A percentile compares a stretch with the other conserved stretches of the same genome.
phyloP scores from a whole-genome alignment of 495 filamentous ascomycete genomes.

The Hypoxylon subgilvum region DNA sequence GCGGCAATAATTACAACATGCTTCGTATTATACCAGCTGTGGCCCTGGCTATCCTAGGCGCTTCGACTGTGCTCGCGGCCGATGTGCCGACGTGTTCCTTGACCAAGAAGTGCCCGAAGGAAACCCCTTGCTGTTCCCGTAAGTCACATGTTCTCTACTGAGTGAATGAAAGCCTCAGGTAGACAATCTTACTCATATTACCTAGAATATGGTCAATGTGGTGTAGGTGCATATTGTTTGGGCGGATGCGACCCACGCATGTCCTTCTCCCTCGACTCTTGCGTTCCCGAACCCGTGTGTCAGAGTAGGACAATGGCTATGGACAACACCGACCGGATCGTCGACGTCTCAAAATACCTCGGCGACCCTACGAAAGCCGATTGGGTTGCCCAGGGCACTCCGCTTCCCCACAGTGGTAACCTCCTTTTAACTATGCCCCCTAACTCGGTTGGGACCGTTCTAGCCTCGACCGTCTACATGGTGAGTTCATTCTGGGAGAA shows the following conservation, averaged over 20 bases:
- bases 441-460: conserved; percentile 81
- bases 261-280: conserved; percentile 82
- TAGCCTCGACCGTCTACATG: conserved; percentile 87
- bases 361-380: conserved; percentile 78
- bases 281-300: conserved; percentile 85
- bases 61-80: conserved; percentile 46
- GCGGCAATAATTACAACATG: conserved; percentile 36
- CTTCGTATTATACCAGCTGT: conserved; percentile 44
- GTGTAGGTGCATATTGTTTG: conserved; percentile 92
- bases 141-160: conserved; percentile 42
- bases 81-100: conserved; percentile 43
- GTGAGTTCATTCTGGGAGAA: no score
- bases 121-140: conserved; percentile 92
- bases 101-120: conserved; percentile 73
- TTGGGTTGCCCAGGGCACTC: conserved; percentile 86
- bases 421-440: conserved; percentile 87
- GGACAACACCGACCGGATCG: conserved; percentile 69
- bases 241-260: conserved; percentile 90
- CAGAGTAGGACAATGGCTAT: conserved; percentile 73
- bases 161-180: conserved; percentile 6
- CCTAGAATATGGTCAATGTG: conserved; percentile 90
- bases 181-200: conserved; percentile 32
- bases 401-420: conserved; percentile 64
- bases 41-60: conserved; percentile 51
- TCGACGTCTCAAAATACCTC: conserved; percentile 77